These are phyloP conservation scores for Colletotrichum brevisporum DNA, from an alignment of 2,329 filamentous ascomycete species.

Conservation along the genomic window DNA sequence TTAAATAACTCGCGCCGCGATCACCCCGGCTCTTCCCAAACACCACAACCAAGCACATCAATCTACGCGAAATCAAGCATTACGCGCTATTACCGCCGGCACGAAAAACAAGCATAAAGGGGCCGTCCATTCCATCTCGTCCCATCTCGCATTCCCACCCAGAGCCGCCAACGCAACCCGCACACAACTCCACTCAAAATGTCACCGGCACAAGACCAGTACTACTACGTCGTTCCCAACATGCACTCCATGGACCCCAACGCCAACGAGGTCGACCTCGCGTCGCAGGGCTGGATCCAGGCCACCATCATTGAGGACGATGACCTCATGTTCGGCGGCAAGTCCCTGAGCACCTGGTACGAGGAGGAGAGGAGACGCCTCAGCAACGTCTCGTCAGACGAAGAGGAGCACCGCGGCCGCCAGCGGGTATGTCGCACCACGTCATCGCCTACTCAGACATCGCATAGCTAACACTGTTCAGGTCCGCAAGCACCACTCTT, in stretches of 20 bases:
- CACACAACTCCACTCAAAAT: conserved; percentile 26
- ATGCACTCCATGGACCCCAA: conserved; percentile 50
- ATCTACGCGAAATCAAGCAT: conserved; percentile 29
- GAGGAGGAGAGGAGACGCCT: conserved; percentile 68
- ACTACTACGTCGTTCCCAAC: conserved; percentile 51
- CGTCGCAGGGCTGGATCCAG: conserved; percentile 62
- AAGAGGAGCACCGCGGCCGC: conserved; percentile 56
- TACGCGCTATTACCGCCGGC: conserved; percentile 13
- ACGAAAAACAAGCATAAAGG: conserved; percentile 36
- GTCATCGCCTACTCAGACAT: neutral
- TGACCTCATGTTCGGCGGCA: conserved; percentile 73
- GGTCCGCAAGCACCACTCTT: conserved; percentile 41
- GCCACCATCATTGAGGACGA: conserved; percentile 73
- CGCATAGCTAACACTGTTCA: conserved; percentile 23
- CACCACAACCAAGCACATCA: conserved; percentile 23
- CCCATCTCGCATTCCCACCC: conserved; percentile 18
- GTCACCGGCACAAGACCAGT: conserved; percentile 39
- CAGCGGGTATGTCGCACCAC: conserved; percentile 50
- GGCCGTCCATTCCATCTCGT: conserved; percentile 22
- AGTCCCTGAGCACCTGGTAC: conserved; percentile 71
- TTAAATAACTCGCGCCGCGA: conserved; percentile 35
- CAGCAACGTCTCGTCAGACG: conserved; percentile 56
- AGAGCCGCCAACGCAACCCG: conserved; percentile 26
- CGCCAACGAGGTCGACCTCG: conserved; percentile 51
- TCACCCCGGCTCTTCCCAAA: conserved; percentile 35